A percentile compares a stretch with the other conserved stretches of the same genome.
phyloP scores from a whole-genome alignment of 1,139 yeast species.

The Suhomyces bokatorum region DNA sequence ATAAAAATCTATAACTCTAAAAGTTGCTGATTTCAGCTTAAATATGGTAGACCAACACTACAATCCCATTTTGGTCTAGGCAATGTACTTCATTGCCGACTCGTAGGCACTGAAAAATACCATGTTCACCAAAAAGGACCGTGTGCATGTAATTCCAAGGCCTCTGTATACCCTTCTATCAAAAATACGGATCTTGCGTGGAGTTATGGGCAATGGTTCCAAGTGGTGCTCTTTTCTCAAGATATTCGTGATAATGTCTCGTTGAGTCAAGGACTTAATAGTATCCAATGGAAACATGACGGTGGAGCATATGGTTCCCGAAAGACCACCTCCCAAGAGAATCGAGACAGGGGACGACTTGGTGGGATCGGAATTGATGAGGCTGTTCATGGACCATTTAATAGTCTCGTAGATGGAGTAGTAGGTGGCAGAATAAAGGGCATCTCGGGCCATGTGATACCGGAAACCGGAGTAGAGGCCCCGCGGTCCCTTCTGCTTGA shows the following conservation, averaged over 20 bases:
- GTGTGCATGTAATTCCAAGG: conserved; percentile 66
- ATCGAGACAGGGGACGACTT: conserved; percentile 38
- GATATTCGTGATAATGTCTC: conserved; percentile 70
- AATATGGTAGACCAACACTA: too few species aligned
- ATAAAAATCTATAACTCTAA: too few species aligned
- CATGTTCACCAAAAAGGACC: conserved; percentile 74
- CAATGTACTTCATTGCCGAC: conserved; percentile 45
- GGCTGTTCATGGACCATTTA: conserved; percentile 46
- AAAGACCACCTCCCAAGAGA: conserved; percentile 70
- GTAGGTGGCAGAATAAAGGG: conserved; percentile 71
- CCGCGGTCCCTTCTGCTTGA: conserved; percentile 54
- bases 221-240: conserved; percentile 51
- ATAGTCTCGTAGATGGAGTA: conserved; percentile 74
- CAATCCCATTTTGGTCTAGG: too few species aligned
- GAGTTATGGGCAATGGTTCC: conserved; percentile 32
- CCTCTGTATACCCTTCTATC: conserved; percentile 67
- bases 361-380: conserved; percentile 33
- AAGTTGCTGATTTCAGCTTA: too few species aligned
- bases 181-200: conserved; percentile 36
- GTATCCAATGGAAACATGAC: conserved; percentile 81
- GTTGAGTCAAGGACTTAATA: conserved; percentile 69
- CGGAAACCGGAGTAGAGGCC: conserved; percentile 76
- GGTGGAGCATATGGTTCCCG: conserved; percentile 76
- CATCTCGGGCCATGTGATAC: conserved; percentile 67
- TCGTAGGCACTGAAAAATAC: conserved; percentile 76